Percentiles rank a stretch among this genome's conserved stretches.
phyloP scores from a whole-genome alignment of 2,329 filamentous ascomycete species.

The Clonostachys solani region DNA sequence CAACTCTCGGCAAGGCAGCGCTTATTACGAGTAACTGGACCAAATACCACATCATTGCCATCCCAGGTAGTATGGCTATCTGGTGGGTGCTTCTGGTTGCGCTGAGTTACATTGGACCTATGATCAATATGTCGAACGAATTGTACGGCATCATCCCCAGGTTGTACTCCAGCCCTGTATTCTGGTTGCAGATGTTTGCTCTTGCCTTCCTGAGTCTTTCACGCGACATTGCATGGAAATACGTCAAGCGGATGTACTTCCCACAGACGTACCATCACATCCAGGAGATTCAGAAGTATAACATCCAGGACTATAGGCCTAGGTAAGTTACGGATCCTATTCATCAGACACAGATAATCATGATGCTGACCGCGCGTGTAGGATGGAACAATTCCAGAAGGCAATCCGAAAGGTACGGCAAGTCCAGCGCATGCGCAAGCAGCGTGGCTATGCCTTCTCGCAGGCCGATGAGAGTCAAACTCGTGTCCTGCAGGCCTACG shows the following conservation, averaged over 20 bases:
- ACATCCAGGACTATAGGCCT: constrained; percentile 97
- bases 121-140: constrained; percentile 74
- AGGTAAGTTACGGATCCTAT: constrained; percentile 53
- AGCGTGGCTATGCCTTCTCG: constrained; percentile 96
- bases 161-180: constrained; percentile 76
- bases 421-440: constrained; percentile 98
- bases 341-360: not conserved
- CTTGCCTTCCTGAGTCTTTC: constrained; percentile 78
- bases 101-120: constrained; percentile 83
- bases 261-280: constrained; percentile 97
- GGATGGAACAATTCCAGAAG: constrained; percentile 99
- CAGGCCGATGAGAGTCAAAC: constrained; percentile 97
- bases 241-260: constrained; percentile 93
- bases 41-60: constrained; percentile 93
- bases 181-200: constrained; percentile 86
- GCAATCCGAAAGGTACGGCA: constrained; percentile 97
- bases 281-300: constrained; percentile 99
- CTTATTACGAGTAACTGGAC: constrained; percentile 98
- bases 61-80: constrained; percentile 86
- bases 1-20: constrained; percentile 90
- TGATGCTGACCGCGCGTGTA: constrained; percentile 22
- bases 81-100: constrained; percentile 89
- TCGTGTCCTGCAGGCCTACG: constrained; percentile 91
- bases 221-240: constrained; percentile 95
- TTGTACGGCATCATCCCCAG: constrained; percentile 80